Base-by-base conservation (phyloP, 495 filamentous ascomycete species). In the Xeromyces bisporus region DNA sequence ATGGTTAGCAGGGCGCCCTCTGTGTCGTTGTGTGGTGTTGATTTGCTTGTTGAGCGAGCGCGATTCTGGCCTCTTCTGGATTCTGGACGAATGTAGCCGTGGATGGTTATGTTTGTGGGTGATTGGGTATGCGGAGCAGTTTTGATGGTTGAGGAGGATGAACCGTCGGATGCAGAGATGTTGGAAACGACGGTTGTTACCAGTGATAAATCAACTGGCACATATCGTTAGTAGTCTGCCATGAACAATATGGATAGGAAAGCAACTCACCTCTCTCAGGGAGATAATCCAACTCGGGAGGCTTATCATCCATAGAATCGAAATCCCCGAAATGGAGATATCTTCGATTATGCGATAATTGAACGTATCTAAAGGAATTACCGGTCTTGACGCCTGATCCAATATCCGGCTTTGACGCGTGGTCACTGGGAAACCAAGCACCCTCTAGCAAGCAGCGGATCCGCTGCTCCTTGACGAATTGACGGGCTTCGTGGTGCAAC, bases 401-500 rank as follows among this genome's bases (percentile, higher is more conserved):
- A 1, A 40, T 29, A 9, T 66, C 62, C 9, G 50, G 23, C 13
- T 55, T 60, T 32, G 55, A 51, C 16, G 32, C 35, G 18, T 50
- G 41, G 3, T 54, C 54, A 32, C 77, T 69, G 4, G 79, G 69
- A 46, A 99, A 96, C 91, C 91, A 99, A 13, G 75, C 71, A 15
- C 89, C 89, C 35, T 79, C 69, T 8, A 94, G 62, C 9, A 99
- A 62, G 49, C 83, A 94, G n/a, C 91, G 70, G 32, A 94, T 80
- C 28, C 89, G 74, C 50, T 97, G 89, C 51, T 97, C 89, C 46
- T 89, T 93, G 45, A 96, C 77, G 44, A 97, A 97, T 42, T 92
- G 81, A 23, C 92, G 55, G 13, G 89, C 85, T 46, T 97, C 89
- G 40, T 86, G 74, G 39, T 87, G 78, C 7, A 96, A 61, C 53